phyloP scores from a whole-genome alignment of 495 filamentous ascomycete genomes.

The Penicillium cataractarum region DNA sequence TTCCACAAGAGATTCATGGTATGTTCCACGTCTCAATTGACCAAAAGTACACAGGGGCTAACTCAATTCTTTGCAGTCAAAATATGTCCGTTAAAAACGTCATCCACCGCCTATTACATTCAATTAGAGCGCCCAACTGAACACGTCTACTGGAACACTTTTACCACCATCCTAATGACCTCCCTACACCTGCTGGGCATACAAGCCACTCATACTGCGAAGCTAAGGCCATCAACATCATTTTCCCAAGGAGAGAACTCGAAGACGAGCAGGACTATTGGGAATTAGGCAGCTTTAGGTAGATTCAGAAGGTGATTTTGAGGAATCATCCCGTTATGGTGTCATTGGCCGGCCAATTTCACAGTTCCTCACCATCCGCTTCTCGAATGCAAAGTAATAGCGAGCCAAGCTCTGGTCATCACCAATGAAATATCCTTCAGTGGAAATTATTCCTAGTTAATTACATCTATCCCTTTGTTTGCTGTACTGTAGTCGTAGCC shows the following conservation, averaged over 20 bases:
- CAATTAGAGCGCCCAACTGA: not conserved
- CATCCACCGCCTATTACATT: not conserved
- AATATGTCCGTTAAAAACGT: slow-evolving; percentile 64
- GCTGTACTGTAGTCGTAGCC: too few relatives aligned
- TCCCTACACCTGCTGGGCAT: not conserved
- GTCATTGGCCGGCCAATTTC: slow-evolving; percentile 5
- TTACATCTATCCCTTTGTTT: not conserved
- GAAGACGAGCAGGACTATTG: not conserved
- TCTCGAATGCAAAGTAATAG: not conserved
- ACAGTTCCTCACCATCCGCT: not conserved
- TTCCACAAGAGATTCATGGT: slow-evolving; percentile 99
- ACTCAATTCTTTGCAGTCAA: slow-evolving; percentile 52
- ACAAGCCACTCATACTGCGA: not conserved
- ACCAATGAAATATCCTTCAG: not conserved
- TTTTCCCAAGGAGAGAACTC: not conserved
- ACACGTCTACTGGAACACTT: not conserved
- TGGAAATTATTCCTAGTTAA: not conserved
- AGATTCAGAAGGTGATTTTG: not conserved
- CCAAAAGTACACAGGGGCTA: slow-evolving; percentile 22
- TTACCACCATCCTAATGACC: not conserved
- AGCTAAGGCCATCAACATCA: not conserved
- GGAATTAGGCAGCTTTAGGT: not conserved
- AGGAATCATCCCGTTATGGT: not conserved
- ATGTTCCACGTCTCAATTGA: slow-evolving; percentile 33
- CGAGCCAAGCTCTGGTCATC: not conserved